These are phyloP conservation scores for Lenwebbia sp. DNA, from an alignment of 345 rosid species.

Conservation along the genomic window DNA sequence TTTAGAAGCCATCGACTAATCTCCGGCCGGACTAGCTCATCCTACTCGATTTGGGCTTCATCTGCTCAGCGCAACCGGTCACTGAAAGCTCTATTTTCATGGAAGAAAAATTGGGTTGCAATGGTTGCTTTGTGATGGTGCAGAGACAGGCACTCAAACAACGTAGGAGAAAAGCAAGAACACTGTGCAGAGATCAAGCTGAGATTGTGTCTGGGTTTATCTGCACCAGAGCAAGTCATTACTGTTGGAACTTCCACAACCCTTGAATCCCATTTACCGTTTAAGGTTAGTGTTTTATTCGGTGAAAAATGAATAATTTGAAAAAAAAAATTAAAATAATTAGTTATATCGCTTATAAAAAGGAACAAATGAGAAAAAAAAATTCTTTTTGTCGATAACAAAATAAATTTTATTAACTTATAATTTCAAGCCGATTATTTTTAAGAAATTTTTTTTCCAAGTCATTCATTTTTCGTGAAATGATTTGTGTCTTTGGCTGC, in stretches of 20 bases:
- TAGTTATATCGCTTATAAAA: no score
- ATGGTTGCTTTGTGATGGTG: background rate
- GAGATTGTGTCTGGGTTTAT: background rate
- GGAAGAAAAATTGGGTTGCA: background rate
- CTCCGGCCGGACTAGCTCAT: background rate
- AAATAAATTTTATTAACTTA: no score
- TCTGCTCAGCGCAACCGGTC: background rate
- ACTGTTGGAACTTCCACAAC: fast-evolving
- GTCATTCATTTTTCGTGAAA: no score
- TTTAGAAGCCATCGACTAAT: background rate
- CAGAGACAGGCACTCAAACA: background rate
- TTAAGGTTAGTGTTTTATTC: no score
- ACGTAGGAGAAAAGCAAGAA: background rate
- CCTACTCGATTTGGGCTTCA: background rate
- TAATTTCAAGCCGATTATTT: no score
- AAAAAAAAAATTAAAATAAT: no score
- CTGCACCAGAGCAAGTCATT: background rate
- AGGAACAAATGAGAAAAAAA: no score
- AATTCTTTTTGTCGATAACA: no score
- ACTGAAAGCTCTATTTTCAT: background rate
- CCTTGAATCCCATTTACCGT: background rate
- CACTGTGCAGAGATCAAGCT: background rate
- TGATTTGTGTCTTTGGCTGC: background rate
- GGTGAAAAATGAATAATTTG: no score
- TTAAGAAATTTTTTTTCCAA: no score